Evolutionary conservation across 2,329 filamentous ascomycete species (phyloP).

Genomic region (Fusarium austroafricanum): DNA sequence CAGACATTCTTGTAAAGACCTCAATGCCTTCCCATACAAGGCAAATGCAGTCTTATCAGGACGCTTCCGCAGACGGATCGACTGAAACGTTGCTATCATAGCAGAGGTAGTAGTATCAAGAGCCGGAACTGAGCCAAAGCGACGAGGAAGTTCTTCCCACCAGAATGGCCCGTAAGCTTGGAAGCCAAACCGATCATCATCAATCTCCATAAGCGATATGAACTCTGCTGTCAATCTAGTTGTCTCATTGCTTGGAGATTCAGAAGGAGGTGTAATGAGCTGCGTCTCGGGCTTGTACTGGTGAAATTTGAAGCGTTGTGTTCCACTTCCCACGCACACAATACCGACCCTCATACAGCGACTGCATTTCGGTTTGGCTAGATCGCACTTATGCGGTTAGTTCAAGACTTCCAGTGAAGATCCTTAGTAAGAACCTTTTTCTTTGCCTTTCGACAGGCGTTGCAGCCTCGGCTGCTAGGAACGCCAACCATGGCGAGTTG

Average conservation of each 20-base stretch:
- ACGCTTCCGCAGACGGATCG: slow-evolving; percentile 1
- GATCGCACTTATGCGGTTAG: slow-evolving; percentile 12
- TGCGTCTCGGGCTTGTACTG: slow-evolving; percentile 8
- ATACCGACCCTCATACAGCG: slow-evolving; percentile 1
- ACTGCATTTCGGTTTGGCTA: slow-evolving; percentile 18
- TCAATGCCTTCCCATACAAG: slow-evolving; percentile 17
- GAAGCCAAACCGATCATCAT: slow-evolving; percentile 18
- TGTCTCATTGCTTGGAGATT: not conserved
- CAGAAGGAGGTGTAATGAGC: not conserved
- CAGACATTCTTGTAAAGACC: slow-evolving; percentile 7
- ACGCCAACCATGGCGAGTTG: slow-evolving; percentile 16
- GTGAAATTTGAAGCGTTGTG: slow-evolving; percentile 21
- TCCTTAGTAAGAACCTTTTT: not conserved
- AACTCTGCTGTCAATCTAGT: not conserved
- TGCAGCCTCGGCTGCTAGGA: slow-evolving; percentile 19
- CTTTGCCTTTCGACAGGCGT: slow-evolving; percentile 21
- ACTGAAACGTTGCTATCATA: slow-evolving; percentile 12
- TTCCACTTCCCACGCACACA: not conserved
- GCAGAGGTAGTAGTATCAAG: slow-evolving; percentile 12
- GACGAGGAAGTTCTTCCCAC: slow-evolving; percentile 10
- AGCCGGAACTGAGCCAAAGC: slow-evolving; percentile 8
- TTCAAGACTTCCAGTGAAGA: fast-evolving
- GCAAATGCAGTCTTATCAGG: not conserved
- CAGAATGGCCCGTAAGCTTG: slow-evolving; percentile 8
- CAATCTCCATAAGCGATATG: slow-evolving; percentile 14